Evolutionary conservation across 495 filamentous ascomycete species (phyloP), one percentile per base, ranked within the genome.

Genomic region (Cryomyces minteri): DNA sequence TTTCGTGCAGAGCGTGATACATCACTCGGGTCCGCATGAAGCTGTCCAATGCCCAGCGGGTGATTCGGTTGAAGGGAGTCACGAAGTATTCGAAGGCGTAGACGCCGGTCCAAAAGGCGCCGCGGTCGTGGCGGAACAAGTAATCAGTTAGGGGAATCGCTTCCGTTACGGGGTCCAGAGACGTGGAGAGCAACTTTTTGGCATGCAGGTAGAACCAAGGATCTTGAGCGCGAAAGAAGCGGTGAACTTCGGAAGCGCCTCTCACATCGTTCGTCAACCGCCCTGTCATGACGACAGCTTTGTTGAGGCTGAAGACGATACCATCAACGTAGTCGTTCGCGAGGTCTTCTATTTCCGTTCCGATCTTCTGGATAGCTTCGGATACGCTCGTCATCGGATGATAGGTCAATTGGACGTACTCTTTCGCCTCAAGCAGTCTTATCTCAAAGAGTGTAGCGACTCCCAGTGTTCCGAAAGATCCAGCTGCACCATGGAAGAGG

Each of bases 121-220:
- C 74, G 4, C 75, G 69, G 49, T 79, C 74, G 53, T 79, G 77
- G 4, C 75, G 70, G 54, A 79, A 78, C 32, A 75, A 65, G 46
- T 79, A 78, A 32, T 77, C 72, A 5, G 58, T 62, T 6, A 76
- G 54, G 9, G 74, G 74, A 36, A 76, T 69, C 29, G 58, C 55
- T 36, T 77, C 70, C 25, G 48, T 58, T 4, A 51, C 43, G 4
- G 64, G 54, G 10, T 9, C 41, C 2, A 40, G n/a, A 12, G 29
- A 39, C 1, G 51, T 50, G 4, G 14, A 4, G 31, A 58, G 42
- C 2, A 7, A 36, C 4, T 53, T 42, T 43, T 47, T 34, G 11
- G 61, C 71, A 47, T 77, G 72, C 1, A 76, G 59, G 40, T 76
- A 76, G 54, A 70, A 77, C 74, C 74, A 79, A 5, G 73, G 68